Percentiles rank a stretch among this genome's conserved stretches.
Evolutionary conservation across 208 protist genomes (phyloP).

Genomic region (Acanthamoeba triangularis): DNA sequence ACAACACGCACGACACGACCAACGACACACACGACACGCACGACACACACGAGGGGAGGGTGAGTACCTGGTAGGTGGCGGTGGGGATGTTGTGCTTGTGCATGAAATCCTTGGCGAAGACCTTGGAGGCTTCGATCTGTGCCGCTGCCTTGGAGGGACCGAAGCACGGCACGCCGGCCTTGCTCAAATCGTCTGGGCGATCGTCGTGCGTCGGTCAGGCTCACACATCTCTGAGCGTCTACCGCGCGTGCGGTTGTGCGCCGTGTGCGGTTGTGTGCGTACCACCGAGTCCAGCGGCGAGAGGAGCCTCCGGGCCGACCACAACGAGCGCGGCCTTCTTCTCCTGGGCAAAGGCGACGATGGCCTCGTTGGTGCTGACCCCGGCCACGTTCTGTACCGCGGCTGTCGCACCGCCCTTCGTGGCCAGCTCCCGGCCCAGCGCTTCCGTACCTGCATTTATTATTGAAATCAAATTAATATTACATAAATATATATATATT

Average conservation of each 20-base stretch:
- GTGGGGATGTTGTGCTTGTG: conserved; percentile 2
- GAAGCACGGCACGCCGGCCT: conserved; percentile 82
- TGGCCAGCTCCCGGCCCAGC: neutral
- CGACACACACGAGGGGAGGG: neutral
- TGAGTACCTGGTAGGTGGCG: neutral
- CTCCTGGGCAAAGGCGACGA: conserved; percentile 51
- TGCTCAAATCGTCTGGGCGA: conserved; percentile 61
- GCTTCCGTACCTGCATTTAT: neutral
- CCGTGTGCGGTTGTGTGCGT: conserved; percentile 76
- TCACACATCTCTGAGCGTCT: neutral
- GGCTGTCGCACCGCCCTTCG: neutral
- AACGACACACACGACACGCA: neutral
- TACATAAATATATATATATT: neutral
- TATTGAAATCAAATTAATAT: neutral
- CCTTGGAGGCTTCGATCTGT: conserved; percentile 89
- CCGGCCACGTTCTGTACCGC: conserved; percentile 18
- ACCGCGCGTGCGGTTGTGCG: neutral
- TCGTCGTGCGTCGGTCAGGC: neutral
- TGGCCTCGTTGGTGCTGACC: neutral
- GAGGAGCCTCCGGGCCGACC: conserved; percentile 90
- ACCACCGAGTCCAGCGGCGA: conserved; percentile 86
- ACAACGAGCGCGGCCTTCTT: conserved; percentile 81
- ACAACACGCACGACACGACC: too few species aligned
- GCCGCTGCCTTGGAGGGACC: conserved; percentile 87
- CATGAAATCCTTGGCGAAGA: conserved; percentile 92